Base-by-base conservation (phyloP, 805 yeast genomes). In the Citeromyces matritensis region DNA sequence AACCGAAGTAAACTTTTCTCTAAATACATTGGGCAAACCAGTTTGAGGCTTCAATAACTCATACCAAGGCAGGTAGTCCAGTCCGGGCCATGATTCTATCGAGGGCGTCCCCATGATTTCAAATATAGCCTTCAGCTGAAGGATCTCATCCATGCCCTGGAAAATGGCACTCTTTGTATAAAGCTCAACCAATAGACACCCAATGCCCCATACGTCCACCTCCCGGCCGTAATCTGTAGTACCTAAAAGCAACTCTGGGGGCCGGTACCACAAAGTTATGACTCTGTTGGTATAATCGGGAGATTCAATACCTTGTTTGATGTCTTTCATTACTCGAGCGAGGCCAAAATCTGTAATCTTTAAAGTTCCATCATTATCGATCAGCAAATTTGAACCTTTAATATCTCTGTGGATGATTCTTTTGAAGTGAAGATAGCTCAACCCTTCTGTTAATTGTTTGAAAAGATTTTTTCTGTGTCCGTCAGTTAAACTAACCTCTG, bases 171-270 rank as follows among this genome's bases (percentile, higher is more conserved):
- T 55, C 39, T 74, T 69, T 2, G 76, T 68, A 45, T 82, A 84
- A 25, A 91, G 51, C 49, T 91, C 97, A 17, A 84, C 66, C 37
- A 91, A 57, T 15, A 91, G 59, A 56, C 97, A 91, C 3, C 98
- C 98, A 37, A 84, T 75, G 0, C 97, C 95, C 98, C 98, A 91
- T 41, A 84, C 74, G 48, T 91, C 98, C 7, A 91, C 91, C 43
- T 82, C 95, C 26, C 84, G 57, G 0, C 86, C 91, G 53, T 91
- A 91, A 36, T 74, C 76, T 0, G 97, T 86, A 0, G 94, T 74
- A 1, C 98, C 98, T 35, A 91, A 53, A 25, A 91, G 57, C 23
- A 91, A 63, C 51, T 88, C 98, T 0, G 97, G 97, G 1, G 98
- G 98, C 36, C 98, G 67, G 51, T 91, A 88, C 98, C 98, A 91